Base-by-base conservation (phyloP, 306 rosid genomes). In the Prunus mira region DNA sequence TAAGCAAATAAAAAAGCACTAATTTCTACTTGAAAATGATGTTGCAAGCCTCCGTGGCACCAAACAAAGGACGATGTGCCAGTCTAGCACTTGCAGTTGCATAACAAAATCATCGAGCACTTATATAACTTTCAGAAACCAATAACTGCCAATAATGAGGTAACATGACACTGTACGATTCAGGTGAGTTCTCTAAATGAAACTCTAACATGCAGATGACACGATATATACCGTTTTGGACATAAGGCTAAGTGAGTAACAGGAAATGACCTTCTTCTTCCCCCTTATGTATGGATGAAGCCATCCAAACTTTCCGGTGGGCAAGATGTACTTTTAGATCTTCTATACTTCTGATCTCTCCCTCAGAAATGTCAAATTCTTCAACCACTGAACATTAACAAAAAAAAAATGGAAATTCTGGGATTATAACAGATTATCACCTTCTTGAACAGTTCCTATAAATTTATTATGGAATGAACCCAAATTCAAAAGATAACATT, bases 271-370 rank as follows among this genome's bases (percentile, higher is more conserved):
- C 89, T 90, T 92, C 91, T 84, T 94, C 98, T 84, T 94, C 97
- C 38, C 96, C 95, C 84, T 81, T 86, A 75, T 94, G 98, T 85
- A 94, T 88, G 57, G 98, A 94, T 71, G 97, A 88, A 80, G 95
- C 97, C 98, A 94, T 87, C 98, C 97, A 94, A 81, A 91, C 91
- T 83, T 71, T 83, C 86, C 87, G 87, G 74, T 76, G 80, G 64
- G 89, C 83, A 79, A 89, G 83, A 32, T 89, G 84, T 66, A 46
- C 72, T 64, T 79, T 85, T 77, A 94, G 76, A 73, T 87, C 81
- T 41, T 90, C 92, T 72, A 86, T 66, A 55, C 34, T 84, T 78
- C 51, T 80, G 30, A 55, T 65, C 80, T 85, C 86, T 60, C 77
- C 79, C 85, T 80, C 88, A 25, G 83, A 75, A 75, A 81, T 76